phyloP scores from a whole-genome alignment of 2,329 filamentous ascomycete species.

The Alternaria sp. region DNA sequence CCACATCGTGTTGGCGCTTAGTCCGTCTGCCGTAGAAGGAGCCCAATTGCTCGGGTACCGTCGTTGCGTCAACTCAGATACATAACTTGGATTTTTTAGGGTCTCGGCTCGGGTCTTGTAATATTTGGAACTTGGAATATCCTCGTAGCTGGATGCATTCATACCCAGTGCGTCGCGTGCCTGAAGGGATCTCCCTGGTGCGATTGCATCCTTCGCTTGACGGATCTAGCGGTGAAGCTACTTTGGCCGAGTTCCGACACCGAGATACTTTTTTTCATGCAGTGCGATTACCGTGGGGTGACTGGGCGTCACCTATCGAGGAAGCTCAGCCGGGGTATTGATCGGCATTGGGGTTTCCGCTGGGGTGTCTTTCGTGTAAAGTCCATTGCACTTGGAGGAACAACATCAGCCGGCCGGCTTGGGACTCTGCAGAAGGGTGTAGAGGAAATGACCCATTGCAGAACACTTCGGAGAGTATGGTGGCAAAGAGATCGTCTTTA shows the following conservation, averaged over 20 bases:
- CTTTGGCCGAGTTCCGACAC: constrained; percentile 12
- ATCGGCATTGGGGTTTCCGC: constrained; percentile 27
- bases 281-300: constrained; percentile 12
- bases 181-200: constrained; percentile 32
- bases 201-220: constrained; percentile 21
- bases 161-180: constrained; percentile 25
- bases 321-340: constrained; percentile 20
- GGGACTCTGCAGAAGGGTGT: constrained; percentile 8
- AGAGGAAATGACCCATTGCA: constrained; percentile 15
- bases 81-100: constrained; percentile 5
- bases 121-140: constrained; percentile 11
- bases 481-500: constrained; percentile 44
- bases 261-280: constrained; percentile 18
- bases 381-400: constrained; percentile 8
- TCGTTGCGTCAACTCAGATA: constrained; percentile 11
- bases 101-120: not conserved
- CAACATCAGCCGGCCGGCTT: constrained; percentile 8
- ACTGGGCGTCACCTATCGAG: constrained; percentile 12
- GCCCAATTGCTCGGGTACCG: constrained; percentile 7
- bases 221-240: constrained; percentile 27
- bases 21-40: constrained; percentile 11
- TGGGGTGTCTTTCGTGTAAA: constrained; percentile 19
- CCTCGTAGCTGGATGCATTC: constrained; percentile 22
- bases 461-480: constrained; percentile 14
- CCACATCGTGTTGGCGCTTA: constrained; percentile 8